Conservation (phyloP, 2,329 filamentous ascomycete genomes). For the Sarocladium brachiariae region DNA sequence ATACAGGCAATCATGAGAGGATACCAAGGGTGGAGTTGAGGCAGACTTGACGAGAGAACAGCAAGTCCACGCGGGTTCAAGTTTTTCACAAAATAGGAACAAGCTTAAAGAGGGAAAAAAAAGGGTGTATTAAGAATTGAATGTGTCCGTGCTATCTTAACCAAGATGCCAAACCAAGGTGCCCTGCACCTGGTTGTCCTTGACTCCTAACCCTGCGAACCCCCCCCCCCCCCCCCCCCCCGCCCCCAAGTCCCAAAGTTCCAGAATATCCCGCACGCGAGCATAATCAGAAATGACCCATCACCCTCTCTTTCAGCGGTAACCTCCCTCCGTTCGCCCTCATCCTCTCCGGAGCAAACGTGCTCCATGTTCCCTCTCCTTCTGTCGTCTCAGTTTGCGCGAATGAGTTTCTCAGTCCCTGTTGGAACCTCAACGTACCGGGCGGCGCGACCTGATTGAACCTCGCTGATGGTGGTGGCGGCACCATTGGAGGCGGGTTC, state of each 20-base stretch:
- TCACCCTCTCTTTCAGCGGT: slow-evolving; percentile 3
- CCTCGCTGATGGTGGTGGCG: not conserved
- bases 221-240: not conserved
- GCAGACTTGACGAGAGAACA: not conserved
- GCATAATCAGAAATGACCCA: not conserved
- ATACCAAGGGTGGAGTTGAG: not conserved
- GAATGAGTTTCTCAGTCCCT: not conserved
- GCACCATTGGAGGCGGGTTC: not conserved
- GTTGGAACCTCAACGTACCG: not conserved
- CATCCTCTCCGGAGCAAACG: slow-evolving; percentile 4
- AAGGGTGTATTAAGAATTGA: no score
- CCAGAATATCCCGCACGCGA: not conserved
- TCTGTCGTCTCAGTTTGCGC: slow-evolving; percentile 2
- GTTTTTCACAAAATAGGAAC: no score
- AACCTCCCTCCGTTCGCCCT: slow-evolving; percentile 1
- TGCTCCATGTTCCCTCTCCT: slow-evolving; percentile 1
- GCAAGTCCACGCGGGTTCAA: no score
- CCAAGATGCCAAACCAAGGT: no score
- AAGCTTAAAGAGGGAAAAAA: no score
- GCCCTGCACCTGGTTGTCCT: no score
- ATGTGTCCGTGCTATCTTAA: no score
- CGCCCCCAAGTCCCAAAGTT: not conserved
- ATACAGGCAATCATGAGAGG: not conserved
- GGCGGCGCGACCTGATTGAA: not conserved
- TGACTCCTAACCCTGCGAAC: not conserved